Evolutionary conservation across 306 rosid genomes (phyloP).

Genomic region (Abrus precatorius): DNA sequence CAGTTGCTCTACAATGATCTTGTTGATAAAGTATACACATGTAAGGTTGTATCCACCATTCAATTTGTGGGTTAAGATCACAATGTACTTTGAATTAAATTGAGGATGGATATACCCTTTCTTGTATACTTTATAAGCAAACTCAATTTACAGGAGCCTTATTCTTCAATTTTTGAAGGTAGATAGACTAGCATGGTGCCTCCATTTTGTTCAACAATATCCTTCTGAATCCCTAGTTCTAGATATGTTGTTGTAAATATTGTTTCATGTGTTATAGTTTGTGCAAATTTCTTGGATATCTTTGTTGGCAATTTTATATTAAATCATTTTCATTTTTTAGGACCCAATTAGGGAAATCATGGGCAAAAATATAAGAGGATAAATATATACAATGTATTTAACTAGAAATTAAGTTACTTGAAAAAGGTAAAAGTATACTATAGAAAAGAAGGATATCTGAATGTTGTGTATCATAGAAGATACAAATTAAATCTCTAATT

Average conservation of each 20-base stretch:
- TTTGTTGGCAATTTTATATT: background rate
- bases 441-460: too few relatives aligned
- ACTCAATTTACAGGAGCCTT: background rate
- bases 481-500: too few relatives aligned
- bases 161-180: background rate
- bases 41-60: background rate
- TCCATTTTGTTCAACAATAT: background rate
- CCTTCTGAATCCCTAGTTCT: background rate
- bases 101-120: background rate
- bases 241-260: background rate
- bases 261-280: background rate
- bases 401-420: background rate
- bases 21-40: background rate
- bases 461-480: too few relatives aligned
- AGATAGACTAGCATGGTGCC: constrained; percentile 24
- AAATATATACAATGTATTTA: background rate
- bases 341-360: constrained; percentile 9
- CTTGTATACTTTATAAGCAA: background rate
- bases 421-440: too few relatives aligned
- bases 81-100: background rate
- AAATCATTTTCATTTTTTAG: background rate
- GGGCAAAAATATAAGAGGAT: background rate
- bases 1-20: background rate
- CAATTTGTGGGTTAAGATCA: background rate
- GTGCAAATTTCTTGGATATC: constrained; percentile 1